Percentiles rank a stretch among this genome's conserved stretches.
phyloP scores from a whole-genome alignment of 2,329 filamentous ascomycete genomes.

The Fusarium albosuccineum region DNA sequence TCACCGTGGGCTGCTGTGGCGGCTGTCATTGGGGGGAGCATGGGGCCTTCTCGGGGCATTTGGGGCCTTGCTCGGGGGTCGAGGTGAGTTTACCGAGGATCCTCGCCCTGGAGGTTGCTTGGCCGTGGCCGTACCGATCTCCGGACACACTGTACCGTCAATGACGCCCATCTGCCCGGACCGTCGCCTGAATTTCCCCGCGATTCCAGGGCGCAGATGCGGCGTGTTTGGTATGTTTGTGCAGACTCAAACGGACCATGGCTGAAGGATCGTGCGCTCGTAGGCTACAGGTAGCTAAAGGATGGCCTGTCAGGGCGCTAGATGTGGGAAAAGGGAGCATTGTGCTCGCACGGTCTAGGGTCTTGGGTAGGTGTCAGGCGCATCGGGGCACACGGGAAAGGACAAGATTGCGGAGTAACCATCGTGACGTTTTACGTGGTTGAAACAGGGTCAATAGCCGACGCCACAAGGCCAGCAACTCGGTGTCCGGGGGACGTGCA shows the following conservation, averaged over 20 bases:
- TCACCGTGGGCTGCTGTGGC: slow-evolving; percentile 32
- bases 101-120: slow-evolving; percentile 16
- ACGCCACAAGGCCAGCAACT: slow-evolving; percentile 36
- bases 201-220: slow-evolving; percentile 19
- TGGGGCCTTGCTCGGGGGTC: slow-evolving; percentile 32
- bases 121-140: slow-evolving; percentile 30
- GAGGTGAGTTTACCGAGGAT: slow-evolving; percentile 42
- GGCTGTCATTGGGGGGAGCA: slow-evolving; percentile 35
- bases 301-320: neutral
- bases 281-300: slow-evolving; percentile 14
- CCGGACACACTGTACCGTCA: slow-evolving; percentile 32
- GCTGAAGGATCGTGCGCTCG: slow-evolving; percentile 13
- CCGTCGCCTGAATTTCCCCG: slow-evolving; percentile 31
- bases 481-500: slow-evolving; percentile 9
- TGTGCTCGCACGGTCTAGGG: slow-evolving; percentile 38
- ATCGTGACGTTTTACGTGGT: slow-evolving; percentile 43
- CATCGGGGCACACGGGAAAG: slow-evolving; percentile 33
- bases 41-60: slow-evolving; percentile 31
- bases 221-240: neutral
- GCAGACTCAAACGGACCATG: slow-evolving; percentile 4
- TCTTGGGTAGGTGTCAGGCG: slow-evolving; percentile 15
- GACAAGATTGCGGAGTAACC: slow-evolving; percentile 45
- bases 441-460: slow-evolving; percentile 43
- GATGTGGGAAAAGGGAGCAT: slow-evolving; percentile 32
- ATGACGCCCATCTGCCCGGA: slow-evolving; percentile 31